These are phyloP conservation scores for Strigomonas galati DNA, from an alignment of 208 protist species.

Conservation along the genomic window DNA sequence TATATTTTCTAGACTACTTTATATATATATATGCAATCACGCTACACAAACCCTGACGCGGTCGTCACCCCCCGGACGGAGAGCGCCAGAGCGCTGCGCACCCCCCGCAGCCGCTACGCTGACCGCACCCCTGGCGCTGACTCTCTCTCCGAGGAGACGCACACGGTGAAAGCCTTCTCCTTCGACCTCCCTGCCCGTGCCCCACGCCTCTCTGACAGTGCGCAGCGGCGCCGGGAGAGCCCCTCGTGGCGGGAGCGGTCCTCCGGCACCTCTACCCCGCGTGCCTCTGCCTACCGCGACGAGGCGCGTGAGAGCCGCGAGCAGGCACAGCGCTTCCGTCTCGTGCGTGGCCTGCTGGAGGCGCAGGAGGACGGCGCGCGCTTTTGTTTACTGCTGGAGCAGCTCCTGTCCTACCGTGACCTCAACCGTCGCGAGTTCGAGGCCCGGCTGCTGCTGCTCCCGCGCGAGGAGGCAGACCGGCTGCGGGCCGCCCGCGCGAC, in stretches of 20 bases:
- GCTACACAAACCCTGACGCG: too few relatives aligned
- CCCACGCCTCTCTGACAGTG: background rate
- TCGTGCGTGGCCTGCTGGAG: constrained; percentile 3
- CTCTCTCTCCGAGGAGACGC: too few relatives aligned
- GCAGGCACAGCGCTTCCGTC: background rate
- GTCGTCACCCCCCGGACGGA: too few relatives aligned
- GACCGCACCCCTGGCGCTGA: too few relatives aligned
- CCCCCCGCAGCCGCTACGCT: too few relatives aligned
- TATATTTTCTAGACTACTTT: background rate
- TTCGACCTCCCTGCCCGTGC: background rate
- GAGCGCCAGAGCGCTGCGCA: too few relatives aligned
- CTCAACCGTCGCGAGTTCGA: background rate
- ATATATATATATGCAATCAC: background rate
- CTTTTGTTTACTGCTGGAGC: background rate
- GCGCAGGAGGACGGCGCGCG: constrained; percentile 10
- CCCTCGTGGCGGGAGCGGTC: constrained; percentile 1
- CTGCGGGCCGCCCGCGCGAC: constrained; percentile 9
- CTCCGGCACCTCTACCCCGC: too few relatives aligned
- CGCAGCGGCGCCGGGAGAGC: background rate
- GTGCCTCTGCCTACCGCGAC: constrained; percentile 12
- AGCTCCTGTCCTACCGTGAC: background rate
- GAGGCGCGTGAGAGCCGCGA: constrained; percentile 19
- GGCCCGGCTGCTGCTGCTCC: constrained; percentile 3
- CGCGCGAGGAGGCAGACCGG: constrained; percentile 9
- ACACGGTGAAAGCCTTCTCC: too few relatives aligned